phyloP scores from a whole-genome alignment of 768 basidiomycete species.

The Leccinum arenicola region DNA sequence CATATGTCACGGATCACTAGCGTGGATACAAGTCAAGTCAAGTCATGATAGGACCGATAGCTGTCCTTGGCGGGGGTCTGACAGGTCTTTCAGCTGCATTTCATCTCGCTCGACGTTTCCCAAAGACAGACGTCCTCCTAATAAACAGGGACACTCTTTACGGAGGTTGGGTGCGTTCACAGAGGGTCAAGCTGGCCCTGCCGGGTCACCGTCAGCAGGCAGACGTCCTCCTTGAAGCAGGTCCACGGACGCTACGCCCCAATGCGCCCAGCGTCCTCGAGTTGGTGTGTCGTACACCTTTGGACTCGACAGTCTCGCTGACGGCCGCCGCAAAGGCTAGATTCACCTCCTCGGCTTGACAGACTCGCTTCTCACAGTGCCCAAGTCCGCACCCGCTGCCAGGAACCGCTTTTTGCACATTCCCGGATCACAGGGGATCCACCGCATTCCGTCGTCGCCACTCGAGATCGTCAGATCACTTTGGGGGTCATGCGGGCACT shows the following conservation, averaged over 20 bases:
- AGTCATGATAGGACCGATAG: conserved; percentile 40
- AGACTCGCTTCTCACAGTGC: conserved; percentile 60
- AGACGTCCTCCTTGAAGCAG: conserved; percentile 71
- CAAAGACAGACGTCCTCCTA: conserved; percentile 56
- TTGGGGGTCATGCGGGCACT: conserved; percentile 27
- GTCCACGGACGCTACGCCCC: conserved; percentile 84
- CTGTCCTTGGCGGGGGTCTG: conserved; percentile 77
- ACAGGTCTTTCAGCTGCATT: conserved; percentile 81
- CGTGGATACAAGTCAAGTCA: too few relatives aligned
- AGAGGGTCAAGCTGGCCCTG: conserved; percentile 44
- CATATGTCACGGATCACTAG: too few relatives aligned
- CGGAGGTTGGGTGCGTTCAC: conserved; percentile 86
- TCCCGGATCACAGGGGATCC: conserved; percentile 50
- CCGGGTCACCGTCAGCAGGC: conserved; percentile 25
- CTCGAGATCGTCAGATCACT: conserved; percentile 38
- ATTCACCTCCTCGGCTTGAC: conserved; percentile 70
- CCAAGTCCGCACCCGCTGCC: conserved; percentile 68
- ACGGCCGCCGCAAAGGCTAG: conserved; percentile 40
- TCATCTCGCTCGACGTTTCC: conserved; percentile 67
- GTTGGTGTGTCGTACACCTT: conserved; percentile 49
- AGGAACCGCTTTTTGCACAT: conserved; percentile 72
- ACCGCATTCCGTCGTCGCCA: conserved; percentile 44
- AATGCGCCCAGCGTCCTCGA: conserved; percentile 72
- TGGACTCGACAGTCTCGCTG: conserved; percentile 7
- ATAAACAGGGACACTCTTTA: conserved; percentile 61